These are phyloP conservation scores for Xylaria sp. DNA, from an alignment of 2,329 filamentous ascomycete species.

Conservation along the genomic window DNA sequence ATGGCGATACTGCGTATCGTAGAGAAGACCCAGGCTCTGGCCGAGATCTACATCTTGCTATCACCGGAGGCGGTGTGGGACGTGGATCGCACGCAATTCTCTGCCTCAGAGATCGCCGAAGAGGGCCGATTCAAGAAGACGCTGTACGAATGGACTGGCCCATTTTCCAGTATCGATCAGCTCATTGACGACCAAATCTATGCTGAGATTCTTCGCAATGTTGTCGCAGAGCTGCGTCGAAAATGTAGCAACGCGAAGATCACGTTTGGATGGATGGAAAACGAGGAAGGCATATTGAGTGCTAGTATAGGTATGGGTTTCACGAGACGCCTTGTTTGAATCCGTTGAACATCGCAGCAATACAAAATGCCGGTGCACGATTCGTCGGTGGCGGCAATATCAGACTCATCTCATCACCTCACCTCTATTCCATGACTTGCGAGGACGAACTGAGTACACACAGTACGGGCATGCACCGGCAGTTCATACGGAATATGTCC, in stretches of 20 bases:
- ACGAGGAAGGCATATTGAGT: background rate
- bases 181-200: conserved; percentile 2
- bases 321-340: background rate
- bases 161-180: background rate
- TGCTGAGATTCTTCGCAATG: conserved; percentile 1
- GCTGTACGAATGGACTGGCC: conserved; percentile 2
- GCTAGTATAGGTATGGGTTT: background rate
- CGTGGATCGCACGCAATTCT: background rate
- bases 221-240: conserved; percentile 11
- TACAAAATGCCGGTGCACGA: too few species aligned
- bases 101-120: background rate
- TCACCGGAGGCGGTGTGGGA: conserved; percentile 3
- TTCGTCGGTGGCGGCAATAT: background rate
- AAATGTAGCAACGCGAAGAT: conserved; percentile 8
- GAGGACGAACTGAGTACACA: background rate
- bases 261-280: conserved; percentile 12
- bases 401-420: background rate
- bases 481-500: background rate
- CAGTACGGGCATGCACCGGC: background rate
- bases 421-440: background rate
- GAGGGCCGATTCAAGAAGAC: background rate
- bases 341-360: background rate
- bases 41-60: conserved; percentile 16
- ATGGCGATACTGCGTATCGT: conserved; percentile 8
- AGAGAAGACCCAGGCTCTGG: conserved; percentile 10